Evolutionary conservation across 176 grass and related monocot genomes (phyloP).

Genomic region (Oryza brachyantha): DNA sequence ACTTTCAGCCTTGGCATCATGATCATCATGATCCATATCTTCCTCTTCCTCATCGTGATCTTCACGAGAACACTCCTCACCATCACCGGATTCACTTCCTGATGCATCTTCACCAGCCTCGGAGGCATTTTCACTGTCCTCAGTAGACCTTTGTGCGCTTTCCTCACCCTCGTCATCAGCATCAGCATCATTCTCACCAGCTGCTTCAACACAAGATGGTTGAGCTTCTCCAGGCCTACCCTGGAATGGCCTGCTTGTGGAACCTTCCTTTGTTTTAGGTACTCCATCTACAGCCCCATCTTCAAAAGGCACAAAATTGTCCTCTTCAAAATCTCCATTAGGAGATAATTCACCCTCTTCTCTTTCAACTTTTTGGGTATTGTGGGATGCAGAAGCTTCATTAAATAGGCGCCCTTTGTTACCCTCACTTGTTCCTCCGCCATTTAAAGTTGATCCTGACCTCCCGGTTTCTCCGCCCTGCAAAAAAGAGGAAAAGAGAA

Average conservation of each 20-base stretch:
- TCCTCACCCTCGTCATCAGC: constrained; percentile 91
- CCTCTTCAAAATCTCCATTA: constrained; percentile 93
- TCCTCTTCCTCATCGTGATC: constrained; percentile 94
- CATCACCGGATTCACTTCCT: constrained; percentile 91
- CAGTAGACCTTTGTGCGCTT: constrained; percentile 84
- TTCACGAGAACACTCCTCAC: constrained; percentile 85
- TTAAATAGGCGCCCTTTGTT: constrained; percentile 44
- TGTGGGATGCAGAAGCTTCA: constrained; percentile 49
- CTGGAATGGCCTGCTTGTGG: constrained; percentile 49
- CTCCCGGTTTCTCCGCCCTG: constrained; percentile 43
- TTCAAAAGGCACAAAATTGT: constrained; percentile 79
- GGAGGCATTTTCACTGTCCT: constrained; percentile 93
- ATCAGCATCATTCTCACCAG: constrained; percentile 82
- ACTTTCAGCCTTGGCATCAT: constrained; percentile 82
- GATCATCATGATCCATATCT: constrained; percentile 81
- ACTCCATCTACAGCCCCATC: constrained; percentile 31
- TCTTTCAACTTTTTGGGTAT: constrained; percentile 79
- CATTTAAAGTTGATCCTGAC: constrained; percentile 42
- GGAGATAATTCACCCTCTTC: constrained; percentile 98
- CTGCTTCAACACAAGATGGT: constrained; percentile 49
- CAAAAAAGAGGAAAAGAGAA: background rate
- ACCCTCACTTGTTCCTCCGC: constrained; percentile 39
- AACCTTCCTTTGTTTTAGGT: constrained; percentile 59
- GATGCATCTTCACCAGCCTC: constrained; percentile 91
- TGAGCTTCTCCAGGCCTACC: constrained; percentile 49